Percentiles rank a stretch among this genome's conserved stretches.
Evolutionary conservation across 2,329 filamentous ascomycete genomes (phyloP).

Genomic region (Monascus ruber): DNA sequence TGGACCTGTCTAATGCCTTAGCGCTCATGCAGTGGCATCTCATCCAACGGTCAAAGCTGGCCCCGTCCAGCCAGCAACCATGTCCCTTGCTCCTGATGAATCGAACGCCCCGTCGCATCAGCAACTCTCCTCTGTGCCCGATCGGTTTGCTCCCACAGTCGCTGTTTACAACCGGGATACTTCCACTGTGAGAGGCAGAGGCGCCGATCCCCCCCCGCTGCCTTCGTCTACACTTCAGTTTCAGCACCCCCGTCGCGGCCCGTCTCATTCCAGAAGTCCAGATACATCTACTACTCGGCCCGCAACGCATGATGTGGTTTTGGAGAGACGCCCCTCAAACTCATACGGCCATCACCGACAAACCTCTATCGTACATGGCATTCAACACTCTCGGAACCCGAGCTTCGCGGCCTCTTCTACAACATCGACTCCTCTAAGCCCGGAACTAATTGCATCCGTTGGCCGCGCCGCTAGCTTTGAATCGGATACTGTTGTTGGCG

Average conservation of each 20-base stretch:
- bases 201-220: constrained; percentile 19
- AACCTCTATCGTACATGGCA: constrained; percentile 90
- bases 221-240: not conserved
- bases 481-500: constrained; percentile 25
- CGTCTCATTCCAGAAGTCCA: constrained; percentile 33
- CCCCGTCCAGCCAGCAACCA: constrained; percentile 24
- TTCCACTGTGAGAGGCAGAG: constrained; percentile 33
- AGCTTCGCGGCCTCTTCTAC: constrained; percentile 58
- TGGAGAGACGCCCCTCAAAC: constrained; percentile 33
- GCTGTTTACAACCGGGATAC: constrained; percentile 33
- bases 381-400: constrained; percentile 83
- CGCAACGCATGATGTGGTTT: constrained; percentile 22
- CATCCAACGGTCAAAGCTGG: constrained; percentile 27
- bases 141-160: constrained; percentile 26
- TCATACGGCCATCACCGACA: constrained; percentile 85
- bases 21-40: constrained; percentile 20
- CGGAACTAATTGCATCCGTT: constrained; percentile 67
- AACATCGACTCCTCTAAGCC: constrained; percentile 70
- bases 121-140: constrained; percentile 24
- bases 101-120: constrained; percentile 26
- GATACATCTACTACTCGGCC: constrained; percentile 25
- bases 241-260: constrained; percentile 20
- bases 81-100: constrained; percentile 33
- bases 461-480: constrained; percentile 46
- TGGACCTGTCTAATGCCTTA: constrained; percentile 1